Base-by-base conservation (phyloP, 768 basidiomycete species). In the Leccinum aurantiacum region DNA sequence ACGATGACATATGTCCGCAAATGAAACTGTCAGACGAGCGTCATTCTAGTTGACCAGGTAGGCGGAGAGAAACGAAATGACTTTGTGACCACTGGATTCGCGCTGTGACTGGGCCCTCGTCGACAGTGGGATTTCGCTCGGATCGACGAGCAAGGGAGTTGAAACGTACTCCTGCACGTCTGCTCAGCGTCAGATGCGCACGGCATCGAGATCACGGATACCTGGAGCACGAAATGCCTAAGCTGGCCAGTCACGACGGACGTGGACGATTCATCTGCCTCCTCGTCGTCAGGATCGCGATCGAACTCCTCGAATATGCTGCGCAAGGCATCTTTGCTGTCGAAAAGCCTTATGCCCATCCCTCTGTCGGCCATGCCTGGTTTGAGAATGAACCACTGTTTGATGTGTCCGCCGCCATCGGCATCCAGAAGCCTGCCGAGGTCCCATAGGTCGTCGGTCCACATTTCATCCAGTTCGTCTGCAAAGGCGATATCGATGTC, bases 301-400 rank as follows among this genome's bases (percentile, higher is more conserved):
- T 96, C 95, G 64, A 98, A 98, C 22, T 83, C 83, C 63, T 87
- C 81, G 61, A 98, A 92, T 25, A 98, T 95, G 5, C 71, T 67
- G 59, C 83, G 82, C 59, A 99, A 78, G 33, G 83, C 77, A 13
- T 84, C 83, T 73, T 89, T 89, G 57, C 82, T 88, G 55, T 89
- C 85, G 75, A 99, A 98, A 51, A 99, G 76, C 49, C 95, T 78
- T 63, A 99, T 95, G 2, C 96, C 97, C 82, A 93, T 93, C 13
- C 95, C 97, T 53, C 93, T 84, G 77, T 98, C 95, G 1, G 95
- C 89, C 91, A 99, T 96, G 17, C 94, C 93, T 50, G 97, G 95
- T 76, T 99, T 99, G 54, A 99, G 76, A 61, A 99, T 96, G 84
- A 89, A 98, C 96, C 96, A 98, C 53, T 65, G 77, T 17, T 63